phyloP scores from a whole-genome alignment of 116 monocot species.

The Phalaenopsis hybrid region DNA sequence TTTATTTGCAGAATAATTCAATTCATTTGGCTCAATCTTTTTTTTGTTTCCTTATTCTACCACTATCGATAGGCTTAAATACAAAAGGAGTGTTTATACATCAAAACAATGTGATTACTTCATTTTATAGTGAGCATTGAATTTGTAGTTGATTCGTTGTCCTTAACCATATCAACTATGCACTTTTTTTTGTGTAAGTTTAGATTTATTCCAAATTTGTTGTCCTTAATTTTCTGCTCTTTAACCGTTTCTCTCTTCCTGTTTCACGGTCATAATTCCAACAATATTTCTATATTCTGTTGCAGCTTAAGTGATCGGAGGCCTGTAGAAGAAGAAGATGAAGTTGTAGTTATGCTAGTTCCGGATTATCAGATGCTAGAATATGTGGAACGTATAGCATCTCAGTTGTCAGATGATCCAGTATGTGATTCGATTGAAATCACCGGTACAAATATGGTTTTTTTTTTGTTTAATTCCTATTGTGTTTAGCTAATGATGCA shows the following conservation, averaged over 20 bases:
- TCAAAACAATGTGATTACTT: neutral
- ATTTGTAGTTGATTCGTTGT: neutral
- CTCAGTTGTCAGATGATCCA: constrained; percentile 54
- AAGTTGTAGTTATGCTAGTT: constrained; percentile 84
- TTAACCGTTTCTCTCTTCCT: neutral
- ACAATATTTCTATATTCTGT: constrained; percentile 1
- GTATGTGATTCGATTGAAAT: constrained; percentile 33
- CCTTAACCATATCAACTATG: neutral
- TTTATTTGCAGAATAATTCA: neutral
- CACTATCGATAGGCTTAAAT: neutral
- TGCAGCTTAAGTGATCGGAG: constrained; percentile 90
- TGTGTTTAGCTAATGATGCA: neutral
- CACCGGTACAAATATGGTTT: neutral
- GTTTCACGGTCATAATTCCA: neutral
- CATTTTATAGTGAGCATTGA: neutral
- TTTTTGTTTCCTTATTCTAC: neutral
- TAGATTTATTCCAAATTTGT: neutral
- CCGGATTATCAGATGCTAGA: constrained; percentile 92
- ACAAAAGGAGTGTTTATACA: neutral
- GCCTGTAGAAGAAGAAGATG: constrained; percentile 81
- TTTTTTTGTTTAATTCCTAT: neutral
- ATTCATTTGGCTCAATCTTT: neutral
- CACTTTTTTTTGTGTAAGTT: neutral
- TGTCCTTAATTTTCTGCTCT: neutral
- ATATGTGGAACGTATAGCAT: constrained; percentile 65